Evolutionary conservation across 1,284 basidiomycete species (phyloP).

Genomic region (Ceratobasidium sp.): DNA sequence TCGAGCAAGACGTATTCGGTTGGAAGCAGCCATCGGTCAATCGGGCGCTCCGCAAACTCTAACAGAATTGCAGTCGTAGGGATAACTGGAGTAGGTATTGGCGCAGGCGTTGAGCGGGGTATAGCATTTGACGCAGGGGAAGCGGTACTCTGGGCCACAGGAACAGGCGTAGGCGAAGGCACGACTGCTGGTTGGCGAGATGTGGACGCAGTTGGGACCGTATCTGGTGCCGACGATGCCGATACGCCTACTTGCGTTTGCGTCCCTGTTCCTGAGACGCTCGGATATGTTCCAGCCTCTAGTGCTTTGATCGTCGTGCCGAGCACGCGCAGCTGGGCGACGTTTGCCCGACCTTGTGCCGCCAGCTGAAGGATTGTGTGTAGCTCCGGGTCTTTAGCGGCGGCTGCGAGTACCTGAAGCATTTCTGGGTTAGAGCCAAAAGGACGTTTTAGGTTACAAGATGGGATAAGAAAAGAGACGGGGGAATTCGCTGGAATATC

Average conservation of each 20-base stretch:
- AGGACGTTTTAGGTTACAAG: not conserved
- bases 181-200: not conserved
- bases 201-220: conserved; percentile 6
- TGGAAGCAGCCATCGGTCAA: conserved; percentile 37
- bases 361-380: conserved; percentile 22
- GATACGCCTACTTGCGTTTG: not conserved
- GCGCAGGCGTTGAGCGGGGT: not conserved
- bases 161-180: not conserved
- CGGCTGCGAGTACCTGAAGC: conserved; percentile 34
- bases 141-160: not conserved
- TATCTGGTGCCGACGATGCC: not conserved
- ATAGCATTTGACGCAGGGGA: not conserved
- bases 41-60: conserved; percentile 35
- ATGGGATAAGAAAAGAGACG: not conserved
- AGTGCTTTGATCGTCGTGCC: conserved; percentile 28
- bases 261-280: not conserved
- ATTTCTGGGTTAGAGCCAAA: not conserved
- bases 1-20: conserved; percentile 36
- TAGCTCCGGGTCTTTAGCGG: conserved; percentile 40
- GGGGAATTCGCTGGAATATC: not conserved
- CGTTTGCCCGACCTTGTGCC: conserved; percentile 27
- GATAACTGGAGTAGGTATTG: not conserved
- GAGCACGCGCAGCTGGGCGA: conserved; percentile 30
- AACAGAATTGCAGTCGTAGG: conserved; percentile 35
- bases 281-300: conserved; percentile 37